Evolutionary conservation across 2,329 filamentous ascomycete genomes (phyloP).

Genomic region (Parastagonospora nodorum): DNA sequence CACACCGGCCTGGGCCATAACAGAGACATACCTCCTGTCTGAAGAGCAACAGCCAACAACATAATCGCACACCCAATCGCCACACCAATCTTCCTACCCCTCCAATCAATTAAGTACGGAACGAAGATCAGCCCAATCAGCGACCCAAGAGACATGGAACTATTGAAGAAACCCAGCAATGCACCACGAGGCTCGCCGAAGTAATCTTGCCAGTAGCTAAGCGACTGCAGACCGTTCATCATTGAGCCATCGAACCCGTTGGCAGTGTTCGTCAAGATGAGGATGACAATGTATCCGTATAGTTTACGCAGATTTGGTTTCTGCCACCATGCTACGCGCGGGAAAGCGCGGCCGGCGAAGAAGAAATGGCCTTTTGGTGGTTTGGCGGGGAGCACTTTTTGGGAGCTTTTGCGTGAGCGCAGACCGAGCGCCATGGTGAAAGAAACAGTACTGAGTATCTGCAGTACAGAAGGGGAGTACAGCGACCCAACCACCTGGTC

Average conservation of each 20-base stretch:
- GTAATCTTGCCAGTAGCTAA: slow-evolving; percentile 27
- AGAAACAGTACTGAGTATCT: not conserved
- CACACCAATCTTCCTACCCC: slow-evolving; percentile 29
- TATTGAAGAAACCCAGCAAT: slow-evolving; percentile 34
- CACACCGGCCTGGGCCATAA: not conserved
- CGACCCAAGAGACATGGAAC: slow-evolving; percentile 21
- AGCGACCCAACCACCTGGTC: not conserved
- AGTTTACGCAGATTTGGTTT: slow-evolving; percentile 12
- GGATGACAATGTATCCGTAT: slow-evolving; percentile 15
- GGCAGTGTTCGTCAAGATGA: slow-evolving; percentile 26
- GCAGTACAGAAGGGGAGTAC: not conserved
- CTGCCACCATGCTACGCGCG: slow-evolving; percentile 15
- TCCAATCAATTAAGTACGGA: slow-evolving; percentile 28
- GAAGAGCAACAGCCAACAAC: slow-evolving; percentile 31
- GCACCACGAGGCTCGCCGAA: slow-evolving; percentile 28
- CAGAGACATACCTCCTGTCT: slow-evolving; percentile 13
- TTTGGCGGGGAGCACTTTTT: slow-evolving; percentile 14
- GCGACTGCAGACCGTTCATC: slow-evolving; percentile 30
- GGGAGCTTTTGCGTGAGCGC: slow-evolving; percentile 12
- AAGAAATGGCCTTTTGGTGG: slow-evolving; percentile 20
- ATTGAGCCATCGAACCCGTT: slow-evolving; percentile 64
- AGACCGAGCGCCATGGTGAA: slow-evolving; percentile 7
- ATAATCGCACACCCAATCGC: slow-evolving; percentile 35
- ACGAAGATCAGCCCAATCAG: slow-evolving; percentile 23
- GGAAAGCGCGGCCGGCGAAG: slow-evolving; percentile 14